phyloP scores from a whole-genome alignment of 2,329 filamentous ascomycete genomes.

The Beauveria sp. region DNA sequence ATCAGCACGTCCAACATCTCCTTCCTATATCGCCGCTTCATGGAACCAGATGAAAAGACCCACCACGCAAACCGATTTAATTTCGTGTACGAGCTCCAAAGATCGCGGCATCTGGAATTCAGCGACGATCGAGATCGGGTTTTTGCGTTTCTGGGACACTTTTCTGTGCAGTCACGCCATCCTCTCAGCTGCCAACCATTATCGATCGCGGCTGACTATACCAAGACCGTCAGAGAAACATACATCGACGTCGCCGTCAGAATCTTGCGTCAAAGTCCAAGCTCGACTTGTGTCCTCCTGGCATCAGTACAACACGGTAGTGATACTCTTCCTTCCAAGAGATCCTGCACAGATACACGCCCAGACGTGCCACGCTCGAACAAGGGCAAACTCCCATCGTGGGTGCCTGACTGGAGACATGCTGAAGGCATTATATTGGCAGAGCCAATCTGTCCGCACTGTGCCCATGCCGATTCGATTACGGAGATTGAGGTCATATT shows the following conservation, averaged over 20 bases:
- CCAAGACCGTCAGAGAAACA: constrained; percentile 22
- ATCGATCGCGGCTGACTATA: constrained; percentile 20
- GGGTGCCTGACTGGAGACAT: constrained; percentile 5
- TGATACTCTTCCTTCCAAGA: not conserved
- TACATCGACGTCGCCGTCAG: constrained; percentile 26
- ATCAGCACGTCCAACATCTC: constrained; percentile 26
- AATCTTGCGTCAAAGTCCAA: constrained; percentile 20
- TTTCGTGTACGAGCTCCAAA: constrained; percentile 29
- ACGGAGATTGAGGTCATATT: too few relatives aligned
- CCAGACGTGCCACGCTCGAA: not conserved
- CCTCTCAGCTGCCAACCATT: constrained; percentile 11
- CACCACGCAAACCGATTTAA: constrained; percentile 22
- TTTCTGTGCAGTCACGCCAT: constrained; percentile 20
- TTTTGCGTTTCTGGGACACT: constrained; percentile 29
- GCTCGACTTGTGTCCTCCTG: constrained; percentile 20
- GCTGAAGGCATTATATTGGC: too few relatives aligned
- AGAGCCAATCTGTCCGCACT: too few relatives aligned
- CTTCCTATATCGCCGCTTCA: constrained; percentile 25
- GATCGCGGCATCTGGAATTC: constrained; percentile 24
- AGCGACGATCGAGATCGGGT: constrained; percentile 28
- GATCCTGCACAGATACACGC: not conserved
- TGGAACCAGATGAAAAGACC: constrained; percentile 22
- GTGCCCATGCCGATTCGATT: too few relatives aligned
- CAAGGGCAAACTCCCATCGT: not conserved
- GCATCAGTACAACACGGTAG: constrained; percentile 20